These are phyloP conservation scores for Carpinus fangiana DNA, from an alignment of 306 rosid genomes.

Conservation along the genomic window DNA sequence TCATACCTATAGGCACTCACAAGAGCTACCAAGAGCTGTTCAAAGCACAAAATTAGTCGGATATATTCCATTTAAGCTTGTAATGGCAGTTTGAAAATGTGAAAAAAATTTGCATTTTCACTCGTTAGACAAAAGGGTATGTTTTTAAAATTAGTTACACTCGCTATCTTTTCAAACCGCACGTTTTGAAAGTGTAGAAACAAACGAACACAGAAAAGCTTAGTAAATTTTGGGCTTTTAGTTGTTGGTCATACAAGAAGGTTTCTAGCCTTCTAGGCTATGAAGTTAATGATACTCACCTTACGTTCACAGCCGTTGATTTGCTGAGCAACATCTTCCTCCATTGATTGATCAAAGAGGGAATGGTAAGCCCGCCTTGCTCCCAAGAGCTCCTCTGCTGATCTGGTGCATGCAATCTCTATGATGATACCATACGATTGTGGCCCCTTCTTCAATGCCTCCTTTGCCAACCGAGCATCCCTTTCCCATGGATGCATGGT, in stretches of 20 bases:
- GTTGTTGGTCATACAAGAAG: background rate
- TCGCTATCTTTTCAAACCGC: no score
- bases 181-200: no score
- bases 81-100: no score
- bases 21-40: slow-evolving; percentile 82
- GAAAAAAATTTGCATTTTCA: no score
- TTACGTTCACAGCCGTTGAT: slow-evolving; percentile 57
- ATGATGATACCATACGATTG: slow-evolving; percentile 48
- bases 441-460: slow-evolving; percentile 68
- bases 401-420: slow-evolving; percentile 84
- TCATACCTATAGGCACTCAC: slow-evolving; percentile 94
- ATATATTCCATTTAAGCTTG: background rate
- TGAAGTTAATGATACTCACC: slow-evolving; percentile 33
- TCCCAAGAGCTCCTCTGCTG: slow-evolving; percentile 81
- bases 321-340: slow-evolving; percentile 79
- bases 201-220: background rate
- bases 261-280: no score
- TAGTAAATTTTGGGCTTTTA: background rate
- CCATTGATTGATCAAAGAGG: slow-evolving; percentile 88
- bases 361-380: slow-evolving; percentile 93
- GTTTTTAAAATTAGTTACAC: no score
- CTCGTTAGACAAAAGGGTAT: no score
- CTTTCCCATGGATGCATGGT: slow-evolving; percentile 97
- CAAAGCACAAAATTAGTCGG: slow-evolving; percentile 7
- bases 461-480: slow-evolving; percentile 79